Percentiles rank a stretch among this genome's conserved stretches.
phyloP scores from a whole-genome alignment of 495 filamentous ascomycete species.

The Entonaema liquescens region DNA sequence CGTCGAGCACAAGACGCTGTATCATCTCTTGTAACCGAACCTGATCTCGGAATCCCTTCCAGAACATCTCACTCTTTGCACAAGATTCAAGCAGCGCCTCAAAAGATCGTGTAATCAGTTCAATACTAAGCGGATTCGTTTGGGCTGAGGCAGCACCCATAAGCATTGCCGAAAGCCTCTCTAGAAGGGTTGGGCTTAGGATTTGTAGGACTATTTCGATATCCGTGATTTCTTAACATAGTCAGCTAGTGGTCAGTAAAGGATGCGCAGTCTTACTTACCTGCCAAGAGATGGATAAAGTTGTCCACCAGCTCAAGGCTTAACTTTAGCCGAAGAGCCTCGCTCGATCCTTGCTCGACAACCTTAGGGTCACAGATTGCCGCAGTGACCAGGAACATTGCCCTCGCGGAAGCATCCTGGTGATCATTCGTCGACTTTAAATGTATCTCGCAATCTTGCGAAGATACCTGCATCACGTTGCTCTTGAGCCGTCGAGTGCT shows the following conservation, averaged over 20 bases:
- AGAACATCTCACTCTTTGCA: slow-evolving; percentile 65
- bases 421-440: slow-evolving; percentile 28
- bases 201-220: slow-evolving; percentile 28
- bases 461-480: slow-evolving; percentile 53
- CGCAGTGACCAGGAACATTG: slow-evolving; percentile 56
- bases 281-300: slow-evolving; percentile 54
- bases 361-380: slow-evolving; percentile 57
- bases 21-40: slow-evolving; percentile 44
- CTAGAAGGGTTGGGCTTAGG: slow-evolving; percentile 46
- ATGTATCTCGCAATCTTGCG: slow-evolving; percentile 26
- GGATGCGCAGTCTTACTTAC: slow-evolving; percentile 35
- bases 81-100: slow-evolving; percentile 72
- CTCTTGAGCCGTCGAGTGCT: slow-evolving; percentile 40
- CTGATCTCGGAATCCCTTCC: slow-evolving; percentile 63
- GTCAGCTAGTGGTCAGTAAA: slow-evolving; percentile 6
- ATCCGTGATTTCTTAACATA: slow-evolving; percentile 33
- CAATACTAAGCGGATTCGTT: slow-evolving; percentile 46
- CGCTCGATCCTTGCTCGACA: slow-evolving; percentile 48
- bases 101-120: slow-evolving; percentile 63
- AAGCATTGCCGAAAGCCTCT: slow-evolving; percentile 52
- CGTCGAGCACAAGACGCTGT: slow-evolving; percentile 52
- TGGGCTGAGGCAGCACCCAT: slow-evolving; percentile 32
- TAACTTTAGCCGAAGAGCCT: slow-evolving; percentile 52
- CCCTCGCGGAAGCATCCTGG: slow-evolving; percentile 46
- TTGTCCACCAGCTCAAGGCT: slow-evolving; percentile 54